phyloP scores from a whole-genome alignment of 306 rosid species.

The Delonix regia region DNA sequence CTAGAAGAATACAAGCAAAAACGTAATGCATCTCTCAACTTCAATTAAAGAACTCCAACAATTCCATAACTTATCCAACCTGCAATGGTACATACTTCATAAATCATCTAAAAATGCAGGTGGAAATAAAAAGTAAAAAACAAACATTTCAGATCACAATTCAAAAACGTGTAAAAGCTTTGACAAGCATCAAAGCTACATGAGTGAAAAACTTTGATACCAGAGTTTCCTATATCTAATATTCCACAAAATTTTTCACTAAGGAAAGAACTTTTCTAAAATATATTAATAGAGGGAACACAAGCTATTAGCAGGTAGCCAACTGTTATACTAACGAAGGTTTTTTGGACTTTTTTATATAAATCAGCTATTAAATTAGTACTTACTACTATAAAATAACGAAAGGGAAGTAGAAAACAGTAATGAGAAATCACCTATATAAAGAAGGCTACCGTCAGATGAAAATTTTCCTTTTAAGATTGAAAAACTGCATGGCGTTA shows the following conservation, averaged over 20 bases:
- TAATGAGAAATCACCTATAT: not conserved
- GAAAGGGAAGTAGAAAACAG: not conserved
- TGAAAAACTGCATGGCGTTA: not conserved
- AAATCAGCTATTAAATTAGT: not conserved
- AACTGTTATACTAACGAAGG: not conserved
- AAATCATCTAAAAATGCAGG: not conserved
- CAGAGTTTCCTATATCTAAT: not conserved
- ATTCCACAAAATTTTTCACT: not conserved
- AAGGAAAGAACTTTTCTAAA: not conserved
- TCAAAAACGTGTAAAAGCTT: not conserved
- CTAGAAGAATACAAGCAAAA: not conserved
- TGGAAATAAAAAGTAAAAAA: not conserved
- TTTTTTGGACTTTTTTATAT: not conserved
- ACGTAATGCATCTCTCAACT: constrained; percentile 7
- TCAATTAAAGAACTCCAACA: constrained; percentile 1
- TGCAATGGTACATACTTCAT: constrained; percentile 3
- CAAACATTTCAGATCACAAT: not conserved
- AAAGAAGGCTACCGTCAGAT: not conserved
- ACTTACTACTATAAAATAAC: not conserved
- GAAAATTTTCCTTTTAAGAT: not conserved
- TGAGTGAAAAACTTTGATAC: not conserved
- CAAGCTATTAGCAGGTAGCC: not conserved
- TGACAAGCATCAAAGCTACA: not conserved
- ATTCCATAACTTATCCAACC: constrained; percentile 14
- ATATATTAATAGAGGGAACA: not conserved